These are phyloP conservation scores for Loxodes magnus DNA, from an alignment of 73 alveolate genomes.

Conservation along the genomic window DNA sequence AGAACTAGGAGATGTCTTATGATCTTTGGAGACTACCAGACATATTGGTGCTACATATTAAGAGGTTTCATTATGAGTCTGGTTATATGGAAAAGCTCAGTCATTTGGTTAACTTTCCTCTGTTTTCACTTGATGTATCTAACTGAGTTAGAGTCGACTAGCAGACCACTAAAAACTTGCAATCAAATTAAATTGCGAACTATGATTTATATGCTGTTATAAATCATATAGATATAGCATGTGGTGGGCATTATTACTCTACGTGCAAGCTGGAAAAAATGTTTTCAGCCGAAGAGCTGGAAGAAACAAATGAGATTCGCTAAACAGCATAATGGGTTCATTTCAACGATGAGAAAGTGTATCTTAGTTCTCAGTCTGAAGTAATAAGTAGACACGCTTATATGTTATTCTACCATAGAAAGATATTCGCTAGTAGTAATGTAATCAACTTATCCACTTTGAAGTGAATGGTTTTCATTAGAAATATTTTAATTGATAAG, in stretches of 20 bases:
- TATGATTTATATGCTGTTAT: conserved; percentile 13
- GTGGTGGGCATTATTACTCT: conserved; percentile 7
- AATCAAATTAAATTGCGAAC: background rate
- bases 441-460: conserved; percentile 2
- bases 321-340: conserved; percentile 8
- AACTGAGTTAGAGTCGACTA: background rate
- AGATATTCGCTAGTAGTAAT: conserved; percentile 4
- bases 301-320: no score
- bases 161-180: background rate
- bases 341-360: background rate
- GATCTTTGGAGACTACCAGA: conserved; percentile 12
- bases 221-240: conserved; percentile 3
- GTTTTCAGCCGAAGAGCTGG: no score
- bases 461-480: background rate
- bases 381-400: conserved; percentile 8
- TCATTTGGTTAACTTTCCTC: conserved; percentile 7
- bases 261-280: background rate
- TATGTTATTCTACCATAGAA: conserved; percentile 1
- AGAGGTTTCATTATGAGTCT: background rate
- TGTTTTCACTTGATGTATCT: background rate
- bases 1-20: background rate
- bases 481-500: background rate
- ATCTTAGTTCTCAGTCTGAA: conserved; percentile 7
- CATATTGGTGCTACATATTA: conserved; percentile 6
- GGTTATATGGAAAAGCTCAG: background rate